phyloP scores from a whole-genome alignment of 2,329 filamentous ascomycete species.

The Fusarium sambucinum region DNA sequence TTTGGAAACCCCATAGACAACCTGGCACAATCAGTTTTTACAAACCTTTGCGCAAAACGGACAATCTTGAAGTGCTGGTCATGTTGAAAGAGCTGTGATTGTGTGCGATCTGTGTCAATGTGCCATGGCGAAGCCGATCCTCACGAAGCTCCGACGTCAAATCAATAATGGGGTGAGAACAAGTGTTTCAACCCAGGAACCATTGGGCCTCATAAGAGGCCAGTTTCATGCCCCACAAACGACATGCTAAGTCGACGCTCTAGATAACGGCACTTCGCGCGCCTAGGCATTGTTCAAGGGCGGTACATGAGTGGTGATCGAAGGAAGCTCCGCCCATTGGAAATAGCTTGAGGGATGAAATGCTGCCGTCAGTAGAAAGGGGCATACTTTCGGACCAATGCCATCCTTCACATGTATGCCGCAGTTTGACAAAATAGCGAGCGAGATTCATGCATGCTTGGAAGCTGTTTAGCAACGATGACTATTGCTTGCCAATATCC shows the following conservation, averaged over 20 bases:
- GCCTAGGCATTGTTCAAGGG: neutral
- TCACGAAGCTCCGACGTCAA: neutral
- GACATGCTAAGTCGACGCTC: neutral
- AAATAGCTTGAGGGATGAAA: neutral
- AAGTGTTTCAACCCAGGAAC: slow-evolving; percentile 15
- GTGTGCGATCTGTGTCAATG: slow-evolving; percentile 3
- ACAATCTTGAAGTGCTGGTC: neutral
- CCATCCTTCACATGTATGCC: neutral
- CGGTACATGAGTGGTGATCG: neutral
- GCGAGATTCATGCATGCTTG: neutral
- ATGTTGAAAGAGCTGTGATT: slow-evolving; percentile 18
- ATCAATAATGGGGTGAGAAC: neutral
- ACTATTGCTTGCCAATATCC: neutral
- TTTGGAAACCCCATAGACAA: neutral
- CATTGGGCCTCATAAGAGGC: neutral
- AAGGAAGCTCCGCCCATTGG: slow-evolving; percentile 3
- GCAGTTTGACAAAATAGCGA: slow-evolving; percentile 1
- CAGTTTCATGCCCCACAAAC: neutral
- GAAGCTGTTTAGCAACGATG: slow-evolving; percentile 1
- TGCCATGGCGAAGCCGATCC: neutral
- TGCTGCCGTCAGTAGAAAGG: neutral
- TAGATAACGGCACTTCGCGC: neutral
- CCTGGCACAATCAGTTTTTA: neutral
- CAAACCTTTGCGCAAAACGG: neutral
- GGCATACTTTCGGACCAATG: neutral